Evolutionary conservation across 202 grass and related monocot species (phyloP).

Genomic region (Eragrostis tef): DNA sequence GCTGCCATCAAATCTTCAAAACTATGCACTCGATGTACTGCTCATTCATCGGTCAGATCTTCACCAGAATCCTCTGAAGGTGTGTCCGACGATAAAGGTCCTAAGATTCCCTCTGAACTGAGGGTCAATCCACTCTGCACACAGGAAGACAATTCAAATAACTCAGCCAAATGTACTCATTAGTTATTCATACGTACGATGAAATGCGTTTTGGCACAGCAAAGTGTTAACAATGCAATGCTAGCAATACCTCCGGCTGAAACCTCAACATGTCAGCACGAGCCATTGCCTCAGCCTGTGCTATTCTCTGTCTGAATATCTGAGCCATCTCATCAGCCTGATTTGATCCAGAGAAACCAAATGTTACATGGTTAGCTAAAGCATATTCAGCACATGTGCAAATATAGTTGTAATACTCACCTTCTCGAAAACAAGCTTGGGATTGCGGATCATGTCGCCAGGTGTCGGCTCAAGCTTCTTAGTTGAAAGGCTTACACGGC

Average conservation of each 20-base stretch:
- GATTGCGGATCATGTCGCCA: conserved; percentile 99
- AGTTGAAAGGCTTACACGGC: conserved; percentile 89
- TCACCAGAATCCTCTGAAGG: conserved; percentile 54
- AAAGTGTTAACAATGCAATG: background rate
- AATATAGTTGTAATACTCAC: conserved; percentile 35
- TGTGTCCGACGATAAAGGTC: conserved; percentile 70
- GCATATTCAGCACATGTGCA: conserved; percentile 26
- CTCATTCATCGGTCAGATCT: conserved; percentile 42
- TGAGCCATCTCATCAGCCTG: conserved; percentile 99
- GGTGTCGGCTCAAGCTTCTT: conserved; percentile 96
- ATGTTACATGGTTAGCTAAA: conserved; percentile 31
- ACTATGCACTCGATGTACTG: background rate
- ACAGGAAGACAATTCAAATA: conserved; percentile 28
- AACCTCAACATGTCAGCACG: conserved; percentile 95
- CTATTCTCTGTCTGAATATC: conserved; percentile 98
- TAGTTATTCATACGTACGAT: background rate
- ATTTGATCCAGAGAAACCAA: conserved; percentile 25
- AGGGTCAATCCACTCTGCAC: conserved; percentile 82
- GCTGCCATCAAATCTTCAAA: conserved; percentile 32
- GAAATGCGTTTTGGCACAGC: background rate
- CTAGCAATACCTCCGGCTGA: conserved; percentile 79
- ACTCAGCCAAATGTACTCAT: conserved; percentile 1
- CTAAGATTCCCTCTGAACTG: conserved; percentile 85
- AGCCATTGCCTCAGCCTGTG: conserved; percentile 97
- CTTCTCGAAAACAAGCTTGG: conserved; percentile 94